Conservation (phyloP, 768 basidiomycete species). For the Pleurotus tuber-regium region DNA sequence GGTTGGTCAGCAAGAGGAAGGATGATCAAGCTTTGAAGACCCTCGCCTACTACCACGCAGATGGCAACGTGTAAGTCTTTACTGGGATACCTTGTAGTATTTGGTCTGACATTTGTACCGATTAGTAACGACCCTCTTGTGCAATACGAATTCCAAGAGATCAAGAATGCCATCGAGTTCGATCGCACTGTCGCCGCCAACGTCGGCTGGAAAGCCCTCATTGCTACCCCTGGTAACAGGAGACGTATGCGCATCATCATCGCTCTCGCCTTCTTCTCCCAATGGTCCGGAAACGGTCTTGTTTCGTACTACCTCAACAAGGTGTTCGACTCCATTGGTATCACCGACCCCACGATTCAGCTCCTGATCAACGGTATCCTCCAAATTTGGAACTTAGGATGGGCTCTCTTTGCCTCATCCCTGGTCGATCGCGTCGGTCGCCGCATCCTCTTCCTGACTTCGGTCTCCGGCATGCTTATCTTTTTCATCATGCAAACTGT, state of each 20-base stretch:
- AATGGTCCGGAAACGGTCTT: constrained; percentile 85
- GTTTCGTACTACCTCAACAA: constrained; percentile 80
- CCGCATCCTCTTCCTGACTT: constrained; percentile 67
- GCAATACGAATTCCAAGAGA: constrained; percentile 75
- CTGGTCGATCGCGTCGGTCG: constrained; percentile 68
- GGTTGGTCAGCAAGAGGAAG: constrained; percentile 72
- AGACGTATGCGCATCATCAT: constrained; percentile 76
- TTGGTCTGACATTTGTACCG: neutral
- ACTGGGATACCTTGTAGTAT: neutral
- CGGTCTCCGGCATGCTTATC: constrained; percentile 54
- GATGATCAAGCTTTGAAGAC: constrained; percentile 65
- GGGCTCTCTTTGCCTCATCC: constrained; percentile 56
- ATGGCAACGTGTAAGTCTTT: constrained; percentile 53
- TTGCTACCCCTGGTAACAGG: constrained; percentile 67
- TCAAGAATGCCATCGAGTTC: constrained; percentile 71
- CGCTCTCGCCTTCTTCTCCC: constrained; percentile 79
- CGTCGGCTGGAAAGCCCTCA: constrained; percentile 68
- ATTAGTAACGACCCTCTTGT: constrained; percentile 61
- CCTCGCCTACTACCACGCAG: constrained; percentile 82
- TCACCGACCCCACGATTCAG: constrained; percentile 54
- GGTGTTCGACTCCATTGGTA: constrained; percentile 68
- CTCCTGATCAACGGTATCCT: constrained; percentile 85
- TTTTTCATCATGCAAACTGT: constrained; percentile 71
- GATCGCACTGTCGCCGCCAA: constrained; percentile 60
- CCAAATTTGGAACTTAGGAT: constrained; percentile 76